Evolutionary conservation across 495 filamentous ascomycete species (phyloP).

Genomic region (Astrocystis sublimbata): DNA sequence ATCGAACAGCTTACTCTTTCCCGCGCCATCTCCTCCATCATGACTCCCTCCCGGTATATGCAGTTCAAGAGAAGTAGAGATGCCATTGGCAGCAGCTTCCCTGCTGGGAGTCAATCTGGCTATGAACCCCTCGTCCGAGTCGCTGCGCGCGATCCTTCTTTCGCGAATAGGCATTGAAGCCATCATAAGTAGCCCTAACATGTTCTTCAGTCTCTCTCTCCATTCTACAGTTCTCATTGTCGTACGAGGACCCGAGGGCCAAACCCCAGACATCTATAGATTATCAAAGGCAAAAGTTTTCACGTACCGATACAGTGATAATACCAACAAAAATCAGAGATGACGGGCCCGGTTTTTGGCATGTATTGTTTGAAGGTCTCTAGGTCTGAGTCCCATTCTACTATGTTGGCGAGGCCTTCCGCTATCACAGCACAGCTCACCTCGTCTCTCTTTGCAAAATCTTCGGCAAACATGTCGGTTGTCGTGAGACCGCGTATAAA

Average conservation of each 20-base stretch:
- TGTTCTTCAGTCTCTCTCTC: neutral
- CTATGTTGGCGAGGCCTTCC: neutral
- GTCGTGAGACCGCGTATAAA: too few species aligned
- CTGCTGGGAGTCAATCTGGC: neutral
- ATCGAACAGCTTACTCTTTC: neutral
- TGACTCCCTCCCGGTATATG: too few species aligned
- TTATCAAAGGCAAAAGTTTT: too few species aligned
- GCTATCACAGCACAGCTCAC: neutral
- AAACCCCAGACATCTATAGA: too few species aligned
- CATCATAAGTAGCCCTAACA: conserved; percentile 12
- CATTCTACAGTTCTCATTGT: neutral
- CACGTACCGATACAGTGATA: conserved; percentile 11
- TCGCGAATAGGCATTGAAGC: conserved; percentile 1
- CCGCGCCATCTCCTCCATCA: too few species aligned
- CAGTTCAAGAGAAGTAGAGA: neutral
- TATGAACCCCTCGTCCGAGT: neutral
- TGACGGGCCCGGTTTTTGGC: neutral
- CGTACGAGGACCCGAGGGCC: neutral
- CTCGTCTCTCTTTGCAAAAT: neutral
- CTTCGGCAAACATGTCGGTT: neutral
- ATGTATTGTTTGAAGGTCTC: neutral
- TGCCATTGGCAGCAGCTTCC: neutral
- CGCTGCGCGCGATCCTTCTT: neutral
- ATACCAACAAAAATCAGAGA: neutral
- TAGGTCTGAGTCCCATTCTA: neutral